phyloP scores from a whole-genome alignment of 176 grass and related monocot genomes.

The Oryza punctata region DNA sequence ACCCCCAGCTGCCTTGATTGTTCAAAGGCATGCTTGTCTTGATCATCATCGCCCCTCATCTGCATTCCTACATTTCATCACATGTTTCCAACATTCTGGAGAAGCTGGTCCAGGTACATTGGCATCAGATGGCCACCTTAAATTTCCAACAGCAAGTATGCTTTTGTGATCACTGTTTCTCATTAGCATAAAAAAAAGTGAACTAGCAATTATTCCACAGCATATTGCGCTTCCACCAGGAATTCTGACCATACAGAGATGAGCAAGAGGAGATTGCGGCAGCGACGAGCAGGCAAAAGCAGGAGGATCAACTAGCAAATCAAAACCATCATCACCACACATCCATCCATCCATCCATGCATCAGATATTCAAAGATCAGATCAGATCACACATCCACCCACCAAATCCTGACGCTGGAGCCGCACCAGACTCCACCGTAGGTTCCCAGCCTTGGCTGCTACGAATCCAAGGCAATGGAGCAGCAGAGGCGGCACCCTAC shows the following conservation, averaged over 20 bases:
- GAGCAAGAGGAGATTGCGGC: background rate
- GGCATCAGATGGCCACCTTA: no score
- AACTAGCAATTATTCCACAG: no score
- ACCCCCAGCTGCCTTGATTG: background rate
- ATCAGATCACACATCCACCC: background rate
- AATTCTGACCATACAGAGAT: background rate
- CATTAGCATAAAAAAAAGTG: no score
- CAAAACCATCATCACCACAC: background rate
- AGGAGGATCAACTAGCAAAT: background rate
- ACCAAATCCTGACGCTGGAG: constrained; percentile 4
- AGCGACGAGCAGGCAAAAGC: background rate
- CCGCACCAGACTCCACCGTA: background rate
- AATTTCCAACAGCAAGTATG: no score
- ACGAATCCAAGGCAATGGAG: background rate
- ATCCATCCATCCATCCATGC: background rate
- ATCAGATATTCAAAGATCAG: background rate
- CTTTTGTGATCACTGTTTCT: no score
- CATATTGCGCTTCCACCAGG: no score
- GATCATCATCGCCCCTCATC: background rate
- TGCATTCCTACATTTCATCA: background rate
- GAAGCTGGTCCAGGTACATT: background rate
- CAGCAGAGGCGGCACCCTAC: background rate
- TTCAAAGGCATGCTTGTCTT: background rate
- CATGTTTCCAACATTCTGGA: background rate
- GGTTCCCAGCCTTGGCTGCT: constrained; percentile 7